Evolutionary conservation across 2,329 filamentous ascomycete genomes (phyloP).

Genomic region (Neurospora sp.): DNA sequence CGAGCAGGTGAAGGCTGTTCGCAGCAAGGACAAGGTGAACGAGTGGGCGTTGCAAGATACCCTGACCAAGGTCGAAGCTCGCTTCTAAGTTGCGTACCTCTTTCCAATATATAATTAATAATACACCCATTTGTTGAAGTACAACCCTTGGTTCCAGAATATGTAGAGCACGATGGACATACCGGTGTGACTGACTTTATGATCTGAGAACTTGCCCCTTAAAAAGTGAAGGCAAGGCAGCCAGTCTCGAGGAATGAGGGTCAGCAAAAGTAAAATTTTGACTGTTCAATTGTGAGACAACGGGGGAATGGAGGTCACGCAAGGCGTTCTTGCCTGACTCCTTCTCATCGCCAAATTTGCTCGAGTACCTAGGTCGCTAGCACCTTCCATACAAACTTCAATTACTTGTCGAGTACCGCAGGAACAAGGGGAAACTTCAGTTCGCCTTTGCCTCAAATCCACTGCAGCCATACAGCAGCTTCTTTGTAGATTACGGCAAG

Average conservation of each 20-base stretch:
- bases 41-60: constrained; percentile 74
- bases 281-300: background rate
- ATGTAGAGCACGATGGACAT: background rate
- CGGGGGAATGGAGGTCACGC: background rate
- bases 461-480: background rate
- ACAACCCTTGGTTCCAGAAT: background rate
- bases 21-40: constrained; percentile 54
- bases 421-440: background rate
- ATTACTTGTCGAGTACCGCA: background rate
- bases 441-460: background rate
- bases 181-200: background rate
- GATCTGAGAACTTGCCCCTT: background rate
- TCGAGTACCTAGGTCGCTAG: background rate
- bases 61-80: constrained; percentile 55
- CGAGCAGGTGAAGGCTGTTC: constrained; percentile 60
- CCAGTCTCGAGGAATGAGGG: too few species aligned
- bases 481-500: background rate
- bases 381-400: background rate
- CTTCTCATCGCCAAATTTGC: background rate
- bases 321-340: background rate
- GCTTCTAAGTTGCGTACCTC: constrained; percentile 17
- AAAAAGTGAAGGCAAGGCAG: too few species aligned
- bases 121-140: background rate
- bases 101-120: background rate
- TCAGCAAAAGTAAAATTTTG: background rate